phyloP scores from a whole-genome alignment of 768 basidiomycete species.

The Pisolithus sp. region DNA sequence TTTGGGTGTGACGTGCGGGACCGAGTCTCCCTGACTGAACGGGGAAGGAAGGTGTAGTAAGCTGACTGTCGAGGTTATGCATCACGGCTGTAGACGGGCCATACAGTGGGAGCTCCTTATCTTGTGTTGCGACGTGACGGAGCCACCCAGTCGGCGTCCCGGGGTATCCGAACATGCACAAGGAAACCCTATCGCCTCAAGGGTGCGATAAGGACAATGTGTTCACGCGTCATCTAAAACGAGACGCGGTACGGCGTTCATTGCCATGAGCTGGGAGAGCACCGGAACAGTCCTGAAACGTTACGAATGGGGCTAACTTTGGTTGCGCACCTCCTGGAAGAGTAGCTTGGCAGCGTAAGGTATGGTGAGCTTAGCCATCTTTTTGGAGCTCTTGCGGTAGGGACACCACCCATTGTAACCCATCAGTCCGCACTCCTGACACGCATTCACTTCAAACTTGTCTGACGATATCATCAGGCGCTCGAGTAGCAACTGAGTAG shows the following conservation, averaged over 20 bases:
- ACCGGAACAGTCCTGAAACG: slow-evolving; percentile 1
- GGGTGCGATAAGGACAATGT: not conserved
- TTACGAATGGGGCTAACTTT: not conserved
- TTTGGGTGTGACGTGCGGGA: not conserved
- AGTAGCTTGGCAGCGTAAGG: slow-evolving; percentile 93
- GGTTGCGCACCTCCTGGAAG: slow-evolving; percentile 71
- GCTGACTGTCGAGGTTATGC: not conserved
- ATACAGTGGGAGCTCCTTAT: not conserved
- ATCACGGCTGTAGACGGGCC: not conserved
- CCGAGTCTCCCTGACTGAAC: not conserved
- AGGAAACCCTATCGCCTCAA: not conserved
- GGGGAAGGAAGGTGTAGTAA: not conserved
- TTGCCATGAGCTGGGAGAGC: slow-evolving; percentile 75
- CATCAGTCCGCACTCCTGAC: slow-evolving; percentile 89
- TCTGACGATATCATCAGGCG: slow-evolving; percentile 99
- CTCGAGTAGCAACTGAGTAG: slow-evolving; percentile 92
- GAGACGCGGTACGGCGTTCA: slow-evolving; percentile 91
- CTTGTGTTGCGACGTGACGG: no score
- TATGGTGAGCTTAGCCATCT: slow-evolving; percentile 91
- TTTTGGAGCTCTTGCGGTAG: slow-evolving; percentile 97
- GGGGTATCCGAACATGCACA: not conserved
- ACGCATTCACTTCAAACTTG: slow-evolving; percentile 95
- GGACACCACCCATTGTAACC: slow-evolving; percentile 95
- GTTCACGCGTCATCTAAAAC: slow-evolving; percentile 72
- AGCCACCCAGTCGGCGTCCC: no score